Percentiles rank a stretch among this genome's conserved stretches.
These are phyloP conservation scores for Crucihimalaya himalaica DNA, from an alignment of 345 rosid genomes.

Conservation along the genomic window DNA sequence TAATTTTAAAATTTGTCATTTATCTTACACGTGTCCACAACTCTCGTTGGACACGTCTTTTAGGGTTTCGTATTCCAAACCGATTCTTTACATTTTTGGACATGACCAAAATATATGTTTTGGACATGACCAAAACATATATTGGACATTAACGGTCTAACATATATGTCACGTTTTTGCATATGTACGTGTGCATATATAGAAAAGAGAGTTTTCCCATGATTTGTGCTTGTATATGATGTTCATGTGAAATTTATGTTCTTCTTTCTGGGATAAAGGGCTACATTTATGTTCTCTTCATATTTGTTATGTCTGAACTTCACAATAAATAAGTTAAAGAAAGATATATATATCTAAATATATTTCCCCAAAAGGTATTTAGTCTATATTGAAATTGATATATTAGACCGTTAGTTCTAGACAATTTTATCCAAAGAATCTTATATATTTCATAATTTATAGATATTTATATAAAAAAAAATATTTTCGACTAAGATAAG, in stretches of 20 bases:
- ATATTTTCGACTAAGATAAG: no score
- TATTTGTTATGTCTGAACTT: not conserved
- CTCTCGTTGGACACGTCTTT: not conserved
- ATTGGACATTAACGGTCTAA: no score
- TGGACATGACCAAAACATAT: constrained; percentile 10
- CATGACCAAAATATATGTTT: not conserved
- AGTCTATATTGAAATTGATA: no score
- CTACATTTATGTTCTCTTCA: not conserved
- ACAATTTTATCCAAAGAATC: no score
- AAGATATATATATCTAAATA: no score
- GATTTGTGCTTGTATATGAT: constrained; percentile 3
- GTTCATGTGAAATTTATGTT: not conserved
- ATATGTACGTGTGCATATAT: not conserved
- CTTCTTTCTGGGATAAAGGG: no score
- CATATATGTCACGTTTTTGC: not conserved
- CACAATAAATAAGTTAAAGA: not conserved
- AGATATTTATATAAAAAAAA: no score
- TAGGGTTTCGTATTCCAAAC: constrained; percentile 23
- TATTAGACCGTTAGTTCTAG: no score
- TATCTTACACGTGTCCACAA: constrained; percentile 1
- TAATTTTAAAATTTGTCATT: not conserved
- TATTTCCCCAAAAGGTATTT: no score
- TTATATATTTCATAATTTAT: no score
- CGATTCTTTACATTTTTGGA: not conserved
- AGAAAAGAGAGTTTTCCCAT: not conserved